Percentiles rank a stretch among this genome's conserved stretches.
These are phyloP conservation scores for Neocucurbitaria cava DNA, from an alignment of 2,329 filamentous ascomycete species.

Conservation along the genomic window DNA sequence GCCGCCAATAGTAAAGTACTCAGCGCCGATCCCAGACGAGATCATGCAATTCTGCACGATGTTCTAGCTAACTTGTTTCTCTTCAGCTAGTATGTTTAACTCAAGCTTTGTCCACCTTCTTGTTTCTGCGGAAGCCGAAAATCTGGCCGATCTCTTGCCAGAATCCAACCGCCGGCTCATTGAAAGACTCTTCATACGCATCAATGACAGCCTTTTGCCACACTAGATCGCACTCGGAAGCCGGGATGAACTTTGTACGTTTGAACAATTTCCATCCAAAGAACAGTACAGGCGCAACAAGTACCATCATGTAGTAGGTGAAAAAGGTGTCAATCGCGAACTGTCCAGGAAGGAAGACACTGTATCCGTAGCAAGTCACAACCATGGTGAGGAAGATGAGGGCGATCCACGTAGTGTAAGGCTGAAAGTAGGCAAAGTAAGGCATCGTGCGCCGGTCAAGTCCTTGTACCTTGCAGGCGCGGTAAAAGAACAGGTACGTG, in stretches of 20 bases:
- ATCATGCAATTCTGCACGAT: neutral
- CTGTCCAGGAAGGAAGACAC: conserved; percentile 51
- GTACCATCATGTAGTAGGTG: conserved; percentile 46
- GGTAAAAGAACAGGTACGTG: conserved; percentile 64
- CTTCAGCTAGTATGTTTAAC: neutral
- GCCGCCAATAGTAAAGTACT: no score
- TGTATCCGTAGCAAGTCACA: conserved; percentile 28
- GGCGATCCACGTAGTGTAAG: conserved; percentile 21
- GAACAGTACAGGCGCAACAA: conserved; percentile 37
- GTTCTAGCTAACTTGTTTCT: neutral
- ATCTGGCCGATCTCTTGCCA: conserved; percentile 37
- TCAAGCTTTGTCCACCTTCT: conserved; percentile 8
- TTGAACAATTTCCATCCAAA: conserved; percentile 69
- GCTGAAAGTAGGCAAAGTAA: conserved; percentile 50
- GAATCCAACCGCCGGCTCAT: conserved; percentile 28
- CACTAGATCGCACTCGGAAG: conserved; percentile 50
- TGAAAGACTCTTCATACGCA: conserved; percentile 37
- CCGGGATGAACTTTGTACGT: conserved; percentile 59
- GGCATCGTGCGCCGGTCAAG: conserved; percentile 56
- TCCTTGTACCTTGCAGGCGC: conserved; percentile 53
- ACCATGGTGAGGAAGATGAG: conserved; percentile 22
- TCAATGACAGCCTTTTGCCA: conserved; percentile 54
- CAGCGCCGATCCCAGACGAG: neutral
- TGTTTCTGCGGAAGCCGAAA: conserved; percentile 19
- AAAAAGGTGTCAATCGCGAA: conserved; percentile 59